Evolutionary conservation across 345 rosid genomes (phyloP).

Genomic region (Brassica napus): Da-Ae NC_063450.1:50917001-50917500

Average conservation of each 20-base stretch:
- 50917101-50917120: slow-evolving; percentile 4
- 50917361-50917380: slow-evolving; percentile 38
- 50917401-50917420: slow-evolving; percentile 99
- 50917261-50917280: not conserved
- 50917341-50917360: slow-evolving; percentile 67
- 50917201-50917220: not conserved
- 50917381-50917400: slow-evolving; percentile 80
- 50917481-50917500: slow-evolving; percentile 90
- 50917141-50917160: not conserved
- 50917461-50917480: slow-evolving; percentile 94
- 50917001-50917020: slow-evolving; percentile 56
- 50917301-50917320: not conserved
- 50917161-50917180: not conserved
- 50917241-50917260: not conserved
- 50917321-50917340: slow-evolving; percentile 73
- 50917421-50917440: slow-evolving; percentile 83
- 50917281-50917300: slow-evolving; percentile 5
- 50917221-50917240: not conserved
- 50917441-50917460: slow-evolving; percentile 63
- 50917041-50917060: slow-evolving; percentile 69
- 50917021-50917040: slow-evolving; percentile 55
- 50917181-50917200: not conserved
- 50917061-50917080: slow-evolving; percentile 36
- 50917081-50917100: not conserved
- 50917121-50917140: not conserved